phyloP scores from a whole-genome alignment of 768 basidiomycete genomes.

The Coprinellus micaceus region DNA sequence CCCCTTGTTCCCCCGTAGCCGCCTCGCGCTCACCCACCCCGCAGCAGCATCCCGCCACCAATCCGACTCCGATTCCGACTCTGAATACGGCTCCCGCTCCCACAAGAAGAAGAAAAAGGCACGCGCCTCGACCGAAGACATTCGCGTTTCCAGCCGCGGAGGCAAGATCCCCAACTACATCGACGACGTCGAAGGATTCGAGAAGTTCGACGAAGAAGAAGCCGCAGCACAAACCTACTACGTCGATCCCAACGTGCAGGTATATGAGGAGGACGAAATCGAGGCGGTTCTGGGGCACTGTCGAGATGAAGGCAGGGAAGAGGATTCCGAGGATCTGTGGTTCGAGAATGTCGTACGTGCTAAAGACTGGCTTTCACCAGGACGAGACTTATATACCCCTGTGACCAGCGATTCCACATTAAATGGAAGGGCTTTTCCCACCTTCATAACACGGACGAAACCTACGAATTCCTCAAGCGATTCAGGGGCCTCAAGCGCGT shows the following conservation, averaged over 20 bases:
- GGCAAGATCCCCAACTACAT: constrained; percentile 81
- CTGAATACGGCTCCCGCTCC: constrained; percentile 80
- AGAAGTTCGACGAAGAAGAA: constrained; percentile 65
- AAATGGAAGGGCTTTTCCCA: constrained; percentile 99
- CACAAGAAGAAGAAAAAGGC: constrained; percentile 79
- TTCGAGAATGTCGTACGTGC: constrained; percentile 76
- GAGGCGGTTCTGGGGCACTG: constrained; percentile 86
- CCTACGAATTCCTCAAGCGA: constrained; percentile 91
- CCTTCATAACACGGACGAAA: constrained; percentile 98
- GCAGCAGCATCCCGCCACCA: constrained; percentile 32
- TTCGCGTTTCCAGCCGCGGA: constrained; percentile 74
- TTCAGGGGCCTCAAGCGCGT: constrained; percentile 96
- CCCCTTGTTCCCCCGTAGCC: constrained; percentile 11
- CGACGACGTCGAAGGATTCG: constrained; percentile 79
- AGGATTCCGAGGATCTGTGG: constrained; percentile 79
- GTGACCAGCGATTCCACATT: constrained; percentile 87
- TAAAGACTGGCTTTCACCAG: constrained; percentile 6
- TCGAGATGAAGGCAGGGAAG: constrained; percentile 77
- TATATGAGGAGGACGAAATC: constrained; percentile 81
- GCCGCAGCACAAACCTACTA: constrained; percentile 54
- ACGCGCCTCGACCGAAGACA: constrained; percentile 57
- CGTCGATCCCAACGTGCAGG: constrained; percentile 47
- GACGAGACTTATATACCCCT: constrained; percentile 9
- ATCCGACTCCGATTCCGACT: constrained; percentile 78
- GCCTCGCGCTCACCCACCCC: constrained; percentile 17